A percentile compares a stretch with the other conserved stretches of the same genome.
These are phyloP conservation scores for Colletotrichum trifolii DNA, from an alignment of 2,329 filamentous ascomycete genomes.

Conservation along the genomic window DNA sequence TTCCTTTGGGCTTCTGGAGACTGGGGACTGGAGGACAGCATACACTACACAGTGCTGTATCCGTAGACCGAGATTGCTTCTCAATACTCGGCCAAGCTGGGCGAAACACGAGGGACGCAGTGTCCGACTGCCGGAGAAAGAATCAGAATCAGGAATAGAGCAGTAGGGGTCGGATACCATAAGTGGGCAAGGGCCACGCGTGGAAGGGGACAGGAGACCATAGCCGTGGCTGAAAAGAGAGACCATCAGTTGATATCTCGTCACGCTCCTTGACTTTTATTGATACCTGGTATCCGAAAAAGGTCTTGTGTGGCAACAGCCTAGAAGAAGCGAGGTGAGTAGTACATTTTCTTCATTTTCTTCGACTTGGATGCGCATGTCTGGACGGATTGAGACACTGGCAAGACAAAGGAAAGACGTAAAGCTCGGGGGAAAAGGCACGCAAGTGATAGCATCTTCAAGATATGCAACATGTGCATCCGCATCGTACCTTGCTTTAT, in stretches of 20 bases:
- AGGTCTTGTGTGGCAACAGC: too few relatives aligned
- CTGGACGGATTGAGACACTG: too few relatives aligned
- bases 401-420: background rate
- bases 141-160: slow-evolving; percentile 33
- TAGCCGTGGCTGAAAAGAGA: background rate
- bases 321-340: too few relatives aligned
- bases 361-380: too few relatives aligned
- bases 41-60: too few relatives aligned
- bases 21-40: too few relatives aligned
- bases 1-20: slow-evolving; percentile 22
- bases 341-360: too few relatives aligned
- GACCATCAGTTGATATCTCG: too few relatives aligned
- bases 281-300: too few relatives aligned
- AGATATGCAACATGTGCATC: slow-evolving; percentile 20
- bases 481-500: too few relatives aligned
- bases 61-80: slow-evolving; percentile 26
- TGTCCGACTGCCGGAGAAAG: slow-evolving; percentile 33
- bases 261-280: too few relatives aligned
- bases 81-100: slow-evolving; percentile 17
- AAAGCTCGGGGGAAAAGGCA: background rate
- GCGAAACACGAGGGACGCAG: slow-evolving; percentile 29
- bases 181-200: slow-evolving; percentile 26
- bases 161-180: slow-evolving; percentile 17
- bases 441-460: slow-evolving; percentile 12
- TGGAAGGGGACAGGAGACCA: slow-evolving; percentile 8